These are phyloP conservation scores for Suillus clintonianus DNA, from an alignment of 768 basidiomycete species.

Conservation along the genomic window DNA sequence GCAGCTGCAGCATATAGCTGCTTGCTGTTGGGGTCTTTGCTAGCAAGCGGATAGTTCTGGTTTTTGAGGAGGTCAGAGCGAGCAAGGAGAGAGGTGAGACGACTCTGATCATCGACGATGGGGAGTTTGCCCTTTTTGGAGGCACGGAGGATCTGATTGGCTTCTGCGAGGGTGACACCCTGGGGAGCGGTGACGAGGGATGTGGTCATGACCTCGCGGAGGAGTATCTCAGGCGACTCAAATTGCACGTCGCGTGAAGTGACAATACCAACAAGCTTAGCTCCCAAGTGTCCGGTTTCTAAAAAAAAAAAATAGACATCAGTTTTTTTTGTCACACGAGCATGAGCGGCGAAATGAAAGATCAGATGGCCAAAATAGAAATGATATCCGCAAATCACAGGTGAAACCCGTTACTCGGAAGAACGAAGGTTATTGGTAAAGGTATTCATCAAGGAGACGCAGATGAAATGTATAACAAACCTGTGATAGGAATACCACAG, in stretches of 20 bases:
- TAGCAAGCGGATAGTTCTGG: slow-evolving; percentile 93
- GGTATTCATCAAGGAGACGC: slow-evolving; percentile 44
- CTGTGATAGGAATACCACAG: slow-evolving; percentile 96
- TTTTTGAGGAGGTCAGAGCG: slow-evolving; percentile 98
- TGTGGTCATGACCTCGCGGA: slow-evolving; percentile 88
- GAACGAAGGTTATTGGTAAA: slow-evolving; percentile 81
- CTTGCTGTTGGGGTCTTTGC: slow-evolving; percentile 87
- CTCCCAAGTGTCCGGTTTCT: slow-evolving; percentile 88
- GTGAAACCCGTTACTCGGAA: slow-evolving; percentile 72
- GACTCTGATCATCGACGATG: slow-evolving; percentile 65
- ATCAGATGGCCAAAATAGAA: slow-evolving; percentile 24
- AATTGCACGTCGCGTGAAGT: slow-evolving; percentile 97
- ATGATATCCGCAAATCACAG: slow-evolving; percentile 74
- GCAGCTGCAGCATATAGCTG: slow-evolving; percentile 97
- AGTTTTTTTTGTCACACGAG: slow-evolving; percentile 9
- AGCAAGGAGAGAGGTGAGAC: slow-evolving; percentile 82
- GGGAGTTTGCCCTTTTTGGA: slow-evolving; percentile 99
- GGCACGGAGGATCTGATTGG: slow-evolving; percentile 91
- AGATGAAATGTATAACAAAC: slow-evolving; percentile 49
- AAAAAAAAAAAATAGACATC: slow-evolving; percentile 20
- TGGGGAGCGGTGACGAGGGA: slow-evolving; percentile 82
- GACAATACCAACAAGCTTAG: slow-evolving; percentile 94
- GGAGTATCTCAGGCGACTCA: slow-evolving; percentile 61
- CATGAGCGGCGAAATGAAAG: slow-evolving; percentile 5
- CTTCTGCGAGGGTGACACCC: slow-evolving; percentile 88